These are phyloP conservation scores for Microthlaspi erraticum DNA, from an alignment of 345 rosid species.

Conservation along the genomic window DNA sequence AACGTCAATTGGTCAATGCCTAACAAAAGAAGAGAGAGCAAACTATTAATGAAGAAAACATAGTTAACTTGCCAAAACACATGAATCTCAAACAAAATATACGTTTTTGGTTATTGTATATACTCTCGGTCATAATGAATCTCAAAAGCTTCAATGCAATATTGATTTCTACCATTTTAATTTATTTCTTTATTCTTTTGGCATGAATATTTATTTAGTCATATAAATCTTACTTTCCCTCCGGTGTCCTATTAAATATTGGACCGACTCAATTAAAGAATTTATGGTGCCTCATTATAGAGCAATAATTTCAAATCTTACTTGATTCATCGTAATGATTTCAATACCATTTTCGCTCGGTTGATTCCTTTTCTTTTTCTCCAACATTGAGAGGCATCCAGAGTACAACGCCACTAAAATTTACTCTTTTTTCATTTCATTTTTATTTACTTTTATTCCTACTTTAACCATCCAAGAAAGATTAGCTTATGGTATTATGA, in stretches of 20 bases:
- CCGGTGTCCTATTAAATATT: constrained; percentile 29
- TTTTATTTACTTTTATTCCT: background rate
- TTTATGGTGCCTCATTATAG: constrained; percentile 36
- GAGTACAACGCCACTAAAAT: constrained; percentile 2
- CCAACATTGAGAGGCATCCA: constrained; percentile 27
- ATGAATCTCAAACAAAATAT: background rate
- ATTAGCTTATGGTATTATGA: background rate
- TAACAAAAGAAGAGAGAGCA: background rate
- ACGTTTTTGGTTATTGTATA: constrained; percentile 19
- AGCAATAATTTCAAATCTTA: constrained; percentile 40
- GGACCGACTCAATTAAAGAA: constrained; percentile 42
- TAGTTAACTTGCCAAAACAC: constrained; percentile 14
- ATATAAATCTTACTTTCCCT: constrained; percentile 2
- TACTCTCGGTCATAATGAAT: constrained; percentile 27
- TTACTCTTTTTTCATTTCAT: background rate
- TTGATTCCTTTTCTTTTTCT: constrained; percentile 12
- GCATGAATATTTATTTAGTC: background rate
- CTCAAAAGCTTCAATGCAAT: constrained; percentile 24
- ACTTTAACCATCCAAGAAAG: background rate
- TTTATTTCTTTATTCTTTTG: background rate
- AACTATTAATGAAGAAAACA: background rate
- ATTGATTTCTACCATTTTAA: constrained; percentile 25
- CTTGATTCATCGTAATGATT: constrained; percentile 45
- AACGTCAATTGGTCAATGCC: constrained; percentile 12
- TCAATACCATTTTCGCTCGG: constrained; percentile 1